These are phyloP conservation scores for Sphagnum fallax DNA, from an alignment of 228 moss, liverwort and hornwort species.

Conservation along the genomic window DNA sequence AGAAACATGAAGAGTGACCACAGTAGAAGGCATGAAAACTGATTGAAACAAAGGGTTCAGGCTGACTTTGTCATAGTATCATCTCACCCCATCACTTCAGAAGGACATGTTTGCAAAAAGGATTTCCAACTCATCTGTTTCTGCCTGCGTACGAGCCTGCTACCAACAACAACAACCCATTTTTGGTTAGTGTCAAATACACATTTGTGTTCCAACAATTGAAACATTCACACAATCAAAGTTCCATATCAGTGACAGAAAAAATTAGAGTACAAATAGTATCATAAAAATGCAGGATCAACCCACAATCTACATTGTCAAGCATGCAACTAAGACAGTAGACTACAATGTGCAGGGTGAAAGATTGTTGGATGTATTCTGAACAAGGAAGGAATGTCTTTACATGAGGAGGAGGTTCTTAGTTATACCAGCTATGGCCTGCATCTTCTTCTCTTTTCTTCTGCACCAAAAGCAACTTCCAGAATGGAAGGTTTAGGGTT, in stretches of 20 bases:
- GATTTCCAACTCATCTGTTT: slow-evolving; percentile 67
- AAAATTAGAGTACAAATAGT: background rate
- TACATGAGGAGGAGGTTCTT: no score
- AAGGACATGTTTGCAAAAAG: slow-evolving; percentile 54
- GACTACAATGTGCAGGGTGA: no score
- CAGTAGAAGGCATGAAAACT: no score
- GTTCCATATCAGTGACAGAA: background rate
- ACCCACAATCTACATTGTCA: background rate
- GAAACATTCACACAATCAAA: background rate
- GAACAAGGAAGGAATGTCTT: no score
- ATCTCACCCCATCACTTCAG: slow-evolving; percentile 8
- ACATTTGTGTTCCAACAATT: background rate
- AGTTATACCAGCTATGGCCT: no score
- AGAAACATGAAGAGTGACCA: no score
- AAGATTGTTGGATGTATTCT: no score
- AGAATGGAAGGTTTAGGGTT: no score
- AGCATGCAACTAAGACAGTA: background rate
- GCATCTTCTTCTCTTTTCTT: no score
- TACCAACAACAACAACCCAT: slow-evolving; percentile 1
- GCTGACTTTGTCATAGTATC: background rate
- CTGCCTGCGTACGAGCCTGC: slow-evolving; percentile 43
- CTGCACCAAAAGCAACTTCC: no score
- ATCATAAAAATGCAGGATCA: background rate
- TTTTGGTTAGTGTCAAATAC: background rate
- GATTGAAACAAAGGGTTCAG: no score